Conservation (phyloP, 768 basidiomycete genomes). For the Mycena alexandri region DNA sequence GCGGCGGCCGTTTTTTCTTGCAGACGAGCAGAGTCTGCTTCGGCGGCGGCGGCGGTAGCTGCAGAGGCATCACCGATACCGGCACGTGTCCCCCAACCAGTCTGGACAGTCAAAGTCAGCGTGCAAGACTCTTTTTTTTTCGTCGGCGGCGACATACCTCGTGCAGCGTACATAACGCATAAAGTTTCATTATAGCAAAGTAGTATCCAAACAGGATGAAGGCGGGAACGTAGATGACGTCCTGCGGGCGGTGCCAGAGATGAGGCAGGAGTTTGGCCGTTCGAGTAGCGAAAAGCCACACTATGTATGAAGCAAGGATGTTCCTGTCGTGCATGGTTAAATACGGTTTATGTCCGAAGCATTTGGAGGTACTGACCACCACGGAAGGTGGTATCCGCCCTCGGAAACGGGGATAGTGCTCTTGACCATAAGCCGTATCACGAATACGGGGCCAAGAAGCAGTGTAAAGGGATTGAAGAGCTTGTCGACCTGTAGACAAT, state of each 20-base stretch:
- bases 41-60: slow-evolving; percentile 77
- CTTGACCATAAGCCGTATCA: slow-evolving; percentile 83
- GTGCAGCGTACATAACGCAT: slow-evolving; percentile 90
- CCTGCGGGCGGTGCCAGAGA: slow-evolving; percentile 80
- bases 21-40: slow-evolving; percentile 49
- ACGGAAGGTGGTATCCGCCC: slow-evolving; percentile 86
- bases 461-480: slow-evolving; percentile 90
- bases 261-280: slow-evolving; percentile 88
- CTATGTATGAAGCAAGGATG: slow-evolving; percentile 72
- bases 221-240: slow-evolving; percentile 86
- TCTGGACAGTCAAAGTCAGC: slow-evolving; percentile 56
- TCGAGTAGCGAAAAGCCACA: slow-evolving; percentile 79
- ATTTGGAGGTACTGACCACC: slow-evolving; percentile 70
- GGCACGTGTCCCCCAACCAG: slow-evolving; percentile 96
- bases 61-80: slow-evolving; percentile 89
- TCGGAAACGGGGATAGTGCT: slow-evolving; percentile 73
- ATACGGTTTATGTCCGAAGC: slow-evolving; percentile 19
- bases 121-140: background rate
- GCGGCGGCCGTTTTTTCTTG: slow-evolving; percentile 43
- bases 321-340: slow-evolving; percentile 61
- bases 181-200: slow-evolving; percentile 95
- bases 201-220: slow-evolving; percentile 94
- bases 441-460: slow-evolving; percentile 85
- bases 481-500: slow-evolving; percentile 74
- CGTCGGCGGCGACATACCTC: slow-evolving; percentile 62